phyloP scores from a whole-genome alignment of 2,329 filamentous ascomycete species.

The Cladophialophora exuberans region DNA sequence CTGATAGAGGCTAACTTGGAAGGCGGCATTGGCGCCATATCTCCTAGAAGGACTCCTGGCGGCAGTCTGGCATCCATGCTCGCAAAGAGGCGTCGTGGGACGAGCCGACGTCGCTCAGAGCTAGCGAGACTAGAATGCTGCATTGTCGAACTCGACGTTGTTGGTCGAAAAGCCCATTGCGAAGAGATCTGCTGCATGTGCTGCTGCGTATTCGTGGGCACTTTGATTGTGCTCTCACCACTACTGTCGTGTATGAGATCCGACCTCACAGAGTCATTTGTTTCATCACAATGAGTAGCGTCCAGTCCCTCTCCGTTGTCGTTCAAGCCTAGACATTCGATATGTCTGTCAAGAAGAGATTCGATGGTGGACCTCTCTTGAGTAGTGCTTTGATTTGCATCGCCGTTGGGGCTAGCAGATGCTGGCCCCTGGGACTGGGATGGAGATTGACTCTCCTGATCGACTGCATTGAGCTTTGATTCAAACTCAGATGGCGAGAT shows the following conservation, averaged over 20 bases:
- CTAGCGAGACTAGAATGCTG: constrained; percentile 29
- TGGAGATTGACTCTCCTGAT: background rate
- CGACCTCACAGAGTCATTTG: background rate
- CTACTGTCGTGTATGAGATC: background rate
- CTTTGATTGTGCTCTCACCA: constrained; percentile 16
- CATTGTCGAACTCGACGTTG: constrained; percentile 22
- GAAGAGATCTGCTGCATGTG: constrained; percentile 1
- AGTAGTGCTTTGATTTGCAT: constrained; percentile 21
- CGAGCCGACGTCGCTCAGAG: constrained; percentile 24
- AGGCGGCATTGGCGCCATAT: background rate
- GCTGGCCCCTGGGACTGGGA: background rate
- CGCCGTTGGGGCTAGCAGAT: background rate
- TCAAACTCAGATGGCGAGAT: background rate
- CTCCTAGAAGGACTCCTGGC: background rate
- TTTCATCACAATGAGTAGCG: background rate
- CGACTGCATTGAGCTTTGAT: background rate
- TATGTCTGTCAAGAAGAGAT: constrained; percentile 34
- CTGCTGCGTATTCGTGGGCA: too few relatives aligned
- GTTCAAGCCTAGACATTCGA: constrained; percentile 32
- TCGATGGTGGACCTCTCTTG: constrained; percentile 34
- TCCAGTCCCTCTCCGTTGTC: constrained; percentile 7
- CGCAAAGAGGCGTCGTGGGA: constrained; percentile 31
- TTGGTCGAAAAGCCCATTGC: constrained; percentile 15
- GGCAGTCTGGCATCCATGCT: constrained; percentile 29
- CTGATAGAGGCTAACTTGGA: constrained; percentile 5